phyloP scores from a whole-genome alignment of 1,284 basidiomycete species.

The Apiotrichum laibachii region DNA sequence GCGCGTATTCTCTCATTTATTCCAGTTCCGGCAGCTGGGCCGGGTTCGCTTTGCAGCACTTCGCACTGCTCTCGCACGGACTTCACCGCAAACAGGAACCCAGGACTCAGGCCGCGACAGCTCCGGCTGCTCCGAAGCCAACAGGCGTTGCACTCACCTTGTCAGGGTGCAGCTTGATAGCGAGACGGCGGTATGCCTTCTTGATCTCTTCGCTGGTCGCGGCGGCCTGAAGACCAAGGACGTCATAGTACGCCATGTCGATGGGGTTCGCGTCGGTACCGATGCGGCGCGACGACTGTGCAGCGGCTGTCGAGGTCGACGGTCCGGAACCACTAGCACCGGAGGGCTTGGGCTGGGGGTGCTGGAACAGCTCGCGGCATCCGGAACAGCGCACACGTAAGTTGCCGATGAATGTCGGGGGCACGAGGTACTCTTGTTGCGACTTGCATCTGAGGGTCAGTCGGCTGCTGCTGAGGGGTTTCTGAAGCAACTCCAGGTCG shows the following conservation, averaged over 20 bases:
- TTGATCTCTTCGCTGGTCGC: slow-evolving; percentile 62
- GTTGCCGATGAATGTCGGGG: slow-evolving; percentile 62
- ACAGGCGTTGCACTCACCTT: slow-evolving; percentile 31
- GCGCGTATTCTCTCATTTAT: neutral
- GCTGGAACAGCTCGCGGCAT: slow-evolving; percentile 49
- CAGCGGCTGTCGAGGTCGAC: slow-evolving; percentile 1
- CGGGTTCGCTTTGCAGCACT: too few relatives aligned
- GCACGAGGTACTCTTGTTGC: slow-evolving; percentile 70
- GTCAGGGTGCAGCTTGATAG: slow-evolving; percentile 72
- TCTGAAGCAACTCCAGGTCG: too few relatives aligned
- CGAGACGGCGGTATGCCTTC: slow-evolving; percentile 90
- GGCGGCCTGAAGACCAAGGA: slow-evolving; percentile 41
- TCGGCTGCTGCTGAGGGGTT: neutral
- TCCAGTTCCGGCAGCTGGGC: too few relatives aligned
- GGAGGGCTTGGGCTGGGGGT: slow-evolving; percentile 40
- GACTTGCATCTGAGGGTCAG: slow-evolving; percentile 55
- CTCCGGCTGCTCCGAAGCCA: neutral
- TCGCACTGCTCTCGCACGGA: too few relatives aligned
- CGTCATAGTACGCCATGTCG: slow-evolving; percentile 80
- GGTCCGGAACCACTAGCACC: neutral
- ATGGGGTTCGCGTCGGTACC: slow-evolving; percentile 85
- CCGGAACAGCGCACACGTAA: slow-evolving; percentile 69
- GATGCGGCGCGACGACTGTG: slow-evolving; percentile 59
- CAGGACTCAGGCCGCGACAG: neutral
- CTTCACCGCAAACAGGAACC: too few relatives aligned